Evolutionary conservation across 148 eudicot genomes (phyloP).

Genomic region (Cornus florida): DNA sequence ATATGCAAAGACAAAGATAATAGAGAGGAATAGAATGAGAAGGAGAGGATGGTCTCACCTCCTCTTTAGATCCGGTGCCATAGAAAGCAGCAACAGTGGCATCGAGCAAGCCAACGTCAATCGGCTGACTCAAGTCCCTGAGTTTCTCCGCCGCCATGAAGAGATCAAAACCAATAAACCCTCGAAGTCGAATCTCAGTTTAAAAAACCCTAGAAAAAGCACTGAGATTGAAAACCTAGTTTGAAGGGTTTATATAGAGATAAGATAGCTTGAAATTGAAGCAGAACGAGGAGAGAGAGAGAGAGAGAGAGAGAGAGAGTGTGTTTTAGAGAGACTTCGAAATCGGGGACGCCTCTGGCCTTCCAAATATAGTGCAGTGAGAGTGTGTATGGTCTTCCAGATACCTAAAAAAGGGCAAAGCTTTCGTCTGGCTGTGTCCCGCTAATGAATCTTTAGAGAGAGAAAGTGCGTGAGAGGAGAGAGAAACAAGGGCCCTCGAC

Average conservation of each 20-base stretch:
- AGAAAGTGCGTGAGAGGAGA: neutral
- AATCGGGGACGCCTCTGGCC: constrained; percentile 8
- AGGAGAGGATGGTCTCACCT: constrained; percentile 41
- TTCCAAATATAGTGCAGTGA: constrained; percentile 24
- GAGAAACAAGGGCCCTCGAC: neutral
- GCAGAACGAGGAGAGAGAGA: constrained; percentile 35
- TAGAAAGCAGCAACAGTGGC: constrained; percentile 95
- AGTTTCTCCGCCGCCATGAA: constrained; percentile 92
- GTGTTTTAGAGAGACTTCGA: constrained; percentile 16
- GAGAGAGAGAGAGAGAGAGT: constrained; percentile 2
- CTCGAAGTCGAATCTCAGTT: constrained; percentile 15
- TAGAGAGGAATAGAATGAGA: too few species aligned
- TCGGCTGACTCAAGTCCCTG: constrained; percentile 89
- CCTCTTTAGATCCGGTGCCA: constrained; percentile 95
- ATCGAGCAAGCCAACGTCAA: constrained; percentile 81
- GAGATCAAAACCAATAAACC: constrained; percentile 26
- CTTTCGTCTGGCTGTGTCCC: neutral
- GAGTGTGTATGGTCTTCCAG: neutral
- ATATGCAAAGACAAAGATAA: neutral
- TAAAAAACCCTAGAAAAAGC: constrained; percentile 11
- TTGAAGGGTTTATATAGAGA: constrained; percentile 5
- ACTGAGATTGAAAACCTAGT: constrained; percentile 33
- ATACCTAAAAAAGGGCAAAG: neutral
- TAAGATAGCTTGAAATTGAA: constrained; percentile 69
- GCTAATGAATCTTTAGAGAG: neutral